Conservation (phyloP, 306 rosid genomes). For the Prunus davidiana region DNA sequence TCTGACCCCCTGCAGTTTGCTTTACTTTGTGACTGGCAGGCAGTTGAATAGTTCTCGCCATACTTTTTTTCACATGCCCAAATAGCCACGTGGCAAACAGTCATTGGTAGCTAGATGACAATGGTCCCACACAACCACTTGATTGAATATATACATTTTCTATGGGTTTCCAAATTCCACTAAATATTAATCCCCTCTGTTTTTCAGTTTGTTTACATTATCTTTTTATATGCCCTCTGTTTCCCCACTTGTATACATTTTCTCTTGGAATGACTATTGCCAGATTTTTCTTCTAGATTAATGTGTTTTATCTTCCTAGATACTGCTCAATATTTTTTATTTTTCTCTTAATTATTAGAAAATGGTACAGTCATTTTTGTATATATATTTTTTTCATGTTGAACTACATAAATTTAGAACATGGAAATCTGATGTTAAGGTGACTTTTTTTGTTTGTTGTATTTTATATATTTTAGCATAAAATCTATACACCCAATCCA, state of each 20-base stretch:
- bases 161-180: too few relatives aligned
- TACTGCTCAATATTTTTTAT: too few relatives aligned
- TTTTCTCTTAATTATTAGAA: too few relatives aligned
- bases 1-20: neutral
- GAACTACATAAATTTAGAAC: too few relatives aligned
- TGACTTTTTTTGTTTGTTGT: too few relatives aligned
- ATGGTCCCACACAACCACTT: neutral
- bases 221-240: neutral
- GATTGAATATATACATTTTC: too few relatives aligned
- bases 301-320: too few relatives aligned
- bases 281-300: neutral
- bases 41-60: constrained; percentile 24
- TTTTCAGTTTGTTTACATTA: too few relatives aligned
- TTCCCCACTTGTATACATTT: neutral
- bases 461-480: too few relatives aligned
- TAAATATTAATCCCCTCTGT: too few relatives aligned
- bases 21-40: constrained; percentile 16
- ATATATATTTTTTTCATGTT: neutral
- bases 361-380: neutral
- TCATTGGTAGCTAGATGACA: neutral
- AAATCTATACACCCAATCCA: neutral
- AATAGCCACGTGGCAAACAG: constrained; percentile 1
- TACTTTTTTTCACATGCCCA: constrained; percentile 19
- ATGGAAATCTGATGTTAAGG: too few relatives aligned
- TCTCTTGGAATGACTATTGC: neutral